A percentile compares a stretch with the other conserved stretches of the same genome.
Conservation (phyloP, 2,329 filamentous ascomycete genomes). For the Pyricularia pennisetigena region DNA sequence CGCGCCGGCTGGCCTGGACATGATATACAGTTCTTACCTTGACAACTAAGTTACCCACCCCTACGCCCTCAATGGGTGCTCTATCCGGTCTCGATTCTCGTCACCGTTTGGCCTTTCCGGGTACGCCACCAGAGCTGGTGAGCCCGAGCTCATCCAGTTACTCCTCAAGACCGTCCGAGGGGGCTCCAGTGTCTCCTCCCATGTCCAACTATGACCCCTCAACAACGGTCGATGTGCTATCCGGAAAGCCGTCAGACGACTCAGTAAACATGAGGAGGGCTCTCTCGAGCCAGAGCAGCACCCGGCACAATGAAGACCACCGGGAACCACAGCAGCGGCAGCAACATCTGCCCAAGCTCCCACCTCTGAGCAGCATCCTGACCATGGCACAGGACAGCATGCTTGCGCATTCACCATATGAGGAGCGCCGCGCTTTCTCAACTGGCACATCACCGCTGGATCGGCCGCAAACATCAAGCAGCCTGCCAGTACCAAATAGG, state of each 20-base stretch:
- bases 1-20: not conserved
- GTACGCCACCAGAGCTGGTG: conserved; percentile 44
- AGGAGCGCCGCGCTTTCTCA: conserved; percentile 30
- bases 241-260: conserved; percentile 27
- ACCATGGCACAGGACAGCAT: conserved; percentile 34
- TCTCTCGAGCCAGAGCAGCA: not conserved
- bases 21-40: not conserved
- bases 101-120: conserved; percentile 38
- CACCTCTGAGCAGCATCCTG: conserved; percentile 47
- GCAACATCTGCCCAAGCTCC: conserved; percentile 36
- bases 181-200: conserved; percentile 27
- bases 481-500: conserved; percentile 18
- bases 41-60: not conserved
- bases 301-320: conserved; percentile 17
- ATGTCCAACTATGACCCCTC: conserved; percentile 49
- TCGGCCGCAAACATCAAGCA: conserved; percentile 21
- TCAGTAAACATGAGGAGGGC: conserved; percentile 9
- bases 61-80: conserved; percentile 43
- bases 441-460: conserved; percentile 36
- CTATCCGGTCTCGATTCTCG: conserved; percentile 38
- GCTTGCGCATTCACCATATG: conserved; percentile 35
- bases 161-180: conserved; percentile 24
- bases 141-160: conserved; percentile 40
- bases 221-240: conserved; percentile 31
- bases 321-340: conserved; percentile 12